Conservation (phyloP, 1,139 yeast genomes). For the Diutina neorugosa region DNA sequence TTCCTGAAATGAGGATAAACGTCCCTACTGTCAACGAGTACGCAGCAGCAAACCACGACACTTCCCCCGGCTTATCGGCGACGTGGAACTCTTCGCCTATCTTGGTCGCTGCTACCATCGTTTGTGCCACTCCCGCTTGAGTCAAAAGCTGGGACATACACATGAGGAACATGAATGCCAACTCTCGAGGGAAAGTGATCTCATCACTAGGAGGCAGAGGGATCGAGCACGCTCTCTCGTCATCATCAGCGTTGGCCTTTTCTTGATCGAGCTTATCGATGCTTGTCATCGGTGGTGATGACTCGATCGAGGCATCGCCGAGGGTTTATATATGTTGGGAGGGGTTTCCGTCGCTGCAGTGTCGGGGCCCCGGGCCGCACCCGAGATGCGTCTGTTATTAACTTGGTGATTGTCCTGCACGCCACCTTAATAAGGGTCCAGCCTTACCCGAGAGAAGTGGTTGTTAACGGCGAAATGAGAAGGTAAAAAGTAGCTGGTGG, state of each 20-base stretch:
- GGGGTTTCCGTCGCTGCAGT: background rate
- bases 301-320: background rate
- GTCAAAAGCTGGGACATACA: slow-evolving; percentile 35
- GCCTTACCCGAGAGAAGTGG: background rate
- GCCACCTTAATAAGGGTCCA: background rate
- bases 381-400: background rate
- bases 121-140: slow-evolving; percentile 37
- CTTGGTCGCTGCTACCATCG: slow-evolving; percentile 23
- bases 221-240: background rate
- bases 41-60: slow-evolving; percentile 50
- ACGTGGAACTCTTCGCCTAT: slow-evolving; percentile 28
- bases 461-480: background rate
- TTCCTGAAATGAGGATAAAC: slow-evolving; percentile 47
- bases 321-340: background rate
- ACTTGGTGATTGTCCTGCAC: background rate
- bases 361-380: background rate
- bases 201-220: background rate
- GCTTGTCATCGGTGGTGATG: background rate
- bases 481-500: background rate
- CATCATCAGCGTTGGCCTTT: background rate
- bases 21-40: slow-evolving; percentile 52
- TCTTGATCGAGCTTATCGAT: background rate
- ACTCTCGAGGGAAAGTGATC: slow-evolving; percentile 8
- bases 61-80: slow-evolving; percentile 25
- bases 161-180: slow-evolving; percentile 15